A percentile compares a stretch with the other conserved stretches of the same genome.
Evolutionary conservation across 2,329 filamentous ascomycete genomes (phyloP).

Genomic region (Penicillium crustosum): DNA sequence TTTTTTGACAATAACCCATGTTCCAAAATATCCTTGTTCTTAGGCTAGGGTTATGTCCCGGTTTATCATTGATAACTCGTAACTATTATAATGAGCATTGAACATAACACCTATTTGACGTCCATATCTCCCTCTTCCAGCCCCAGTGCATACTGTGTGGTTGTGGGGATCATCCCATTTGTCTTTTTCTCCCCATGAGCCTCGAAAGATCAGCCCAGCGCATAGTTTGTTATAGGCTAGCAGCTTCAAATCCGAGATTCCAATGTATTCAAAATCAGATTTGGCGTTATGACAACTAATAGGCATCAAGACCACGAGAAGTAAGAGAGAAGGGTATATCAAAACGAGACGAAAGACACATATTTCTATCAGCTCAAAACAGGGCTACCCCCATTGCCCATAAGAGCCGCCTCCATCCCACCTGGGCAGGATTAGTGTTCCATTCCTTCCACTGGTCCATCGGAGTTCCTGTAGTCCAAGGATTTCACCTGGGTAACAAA

Average conservation of each 20-base stretch:
- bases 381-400: neutral
- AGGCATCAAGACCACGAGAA: neutral
- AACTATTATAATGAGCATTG: neutral
- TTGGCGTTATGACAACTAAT: neutral
- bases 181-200: neutral
- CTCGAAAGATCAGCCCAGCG: neutral
- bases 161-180: neutral
- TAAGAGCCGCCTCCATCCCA: neutral
- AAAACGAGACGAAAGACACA: neutral
- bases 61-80: neutral
- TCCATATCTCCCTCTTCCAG: neutral
- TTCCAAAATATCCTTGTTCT: neutral
- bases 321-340: neutral
- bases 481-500: neutral
- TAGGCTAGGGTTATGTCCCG: neutral
- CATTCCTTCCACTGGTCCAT: neutral
- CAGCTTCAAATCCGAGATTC: neutral
- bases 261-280: neutral
- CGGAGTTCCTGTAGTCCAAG: neutral
- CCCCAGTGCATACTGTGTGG: neutral
- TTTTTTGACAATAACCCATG: constrained; percentile 14
- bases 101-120: neutral
- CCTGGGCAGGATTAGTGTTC: neutral
- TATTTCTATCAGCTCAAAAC: neutral
- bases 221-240: neutral